Conservation (phyloP, 2,329 filamentous ascomycete species). For the Lasiodiplodia hormozganensis region DNA sequence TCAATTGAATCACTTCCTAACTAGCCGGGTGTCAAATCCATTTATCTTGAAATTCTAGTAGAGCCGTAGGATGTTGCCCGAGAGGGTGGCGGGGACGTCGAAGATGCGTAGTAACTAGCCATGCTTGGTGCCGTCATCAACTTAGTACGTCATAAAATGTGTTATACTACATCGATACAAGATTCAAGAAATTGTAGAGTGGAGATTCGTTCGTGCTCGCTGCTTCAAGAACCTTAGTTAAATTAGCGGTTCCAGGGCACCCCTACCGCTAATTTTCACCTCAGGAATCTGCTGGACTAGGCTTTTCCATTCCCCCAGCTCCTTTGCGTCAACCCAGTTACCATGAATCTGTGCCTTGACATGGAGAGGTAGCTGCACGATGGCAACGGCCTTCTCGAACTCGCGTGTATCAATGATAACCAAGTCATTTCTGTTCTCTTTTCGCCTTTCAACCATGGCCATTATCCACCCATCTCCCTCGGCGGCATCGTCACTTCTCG, state of each 20-base stretch:
- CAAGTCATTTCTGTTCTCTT: constrained; percentile 39
- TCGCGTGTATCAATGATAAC: constrained; percentile 47
- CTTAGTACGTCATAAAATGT: too few species aligned
- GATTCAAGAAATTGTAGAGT: too few species aligned
- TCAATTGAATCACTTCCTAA: too few species aligned
- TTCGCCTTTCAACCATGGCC: constrained; percentile 50
- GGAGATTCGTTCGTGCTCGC: too few species aligned
- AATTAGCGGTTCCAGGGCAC: constrained; percentile 24
- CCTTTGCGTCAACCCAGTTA: constrained; percentile 40
- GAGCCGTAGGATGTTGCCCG: too few species aligned
- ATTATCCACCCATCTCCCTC: constrained; percentile 59
- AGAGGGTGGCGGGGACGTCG: too few species aligned
- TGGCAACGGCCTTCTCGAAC: constrained; percentile 45
- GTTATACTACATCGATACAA: too few species aligned
- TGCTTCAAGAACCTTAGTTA: background rate
- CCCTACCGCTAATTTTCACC: constrained; percentile 17
- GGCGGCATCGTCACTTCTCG: constrained; percentile 45
- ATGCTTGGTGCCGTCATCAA: too few species aligned
- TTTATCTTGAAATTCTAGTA: too few species aligned
- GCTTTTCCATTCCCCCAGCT: constrained; percentile 19
- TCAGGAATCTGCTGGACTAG: constrained; percentile 15
- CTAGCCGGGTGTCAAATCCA: too few species aligned
- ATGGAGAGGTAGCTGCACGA: constrained; percentile 46
- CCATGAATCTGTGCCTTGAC: constrained; percentile 42
- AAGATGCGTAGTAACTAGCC: too few species aligned